These are phyloP conservation scores for Rubus idaeus DNA, from an alignment of 306 rosid species.

Conservation along the genomic window DNA sequence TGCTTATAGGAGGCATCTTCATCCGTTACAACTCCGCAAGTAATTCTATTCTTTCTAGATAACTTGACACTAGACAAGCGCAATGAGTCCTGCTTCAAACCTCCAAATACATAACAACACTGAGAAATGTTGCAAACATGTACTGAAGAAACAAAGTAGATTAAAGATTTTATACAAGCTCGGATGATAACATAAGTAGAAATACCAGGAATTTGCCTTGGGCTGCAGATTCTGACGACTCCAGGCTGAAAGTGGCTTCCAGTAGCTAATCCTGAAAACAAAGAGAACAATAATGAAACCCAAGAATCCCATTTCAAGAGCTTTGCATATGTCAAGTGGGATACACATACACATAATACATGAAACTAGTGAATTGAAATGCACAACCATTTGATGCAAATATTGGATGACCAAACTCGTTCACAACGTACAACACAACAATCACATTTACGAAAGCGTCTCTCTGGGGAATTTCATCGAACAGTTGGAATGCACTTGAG, in stretches of 20 bases:
- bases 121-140: neutral
- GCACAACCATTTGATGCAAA: neutral
- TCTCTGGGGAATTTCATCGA: slow-evolving; percentile 28
- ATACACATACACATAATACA: neutral
- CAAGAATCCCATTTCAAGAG: neutral
- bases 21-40: slow-evolving; percentile 40
- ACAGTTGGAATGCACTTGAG: slow-evolving; percentile 20
- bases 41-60: slow-evolving; percentile 34
- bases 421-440: neutral
- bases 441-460: neutral
- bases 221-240: slow-evolving; percentile 25
- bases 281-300: neutral
- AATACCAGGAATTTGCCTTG: slow-evolving; percentile 37
- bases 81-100: slow-evolving; percentile 37
- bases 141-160: neutral
- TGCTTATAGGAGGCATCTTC: slow-evolving; percentile 32
- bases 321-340: neutral
- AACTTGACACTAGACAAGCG: slow-evolving; percentile 32
- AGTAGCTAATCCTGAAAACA: slow-evolving; percentile 41
- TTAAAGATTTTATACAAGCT: neutral
- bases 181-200: neutral
- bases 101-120: slow-evolving; percentile 33
- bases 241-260: slow-evolving; percentile 44
- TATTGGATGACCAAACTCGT: neutral
- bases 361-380: neutral